Conservation (phyloP, 2,329 filamentous ascomycete species). For the Colletotrichum eleusines region DNA sequence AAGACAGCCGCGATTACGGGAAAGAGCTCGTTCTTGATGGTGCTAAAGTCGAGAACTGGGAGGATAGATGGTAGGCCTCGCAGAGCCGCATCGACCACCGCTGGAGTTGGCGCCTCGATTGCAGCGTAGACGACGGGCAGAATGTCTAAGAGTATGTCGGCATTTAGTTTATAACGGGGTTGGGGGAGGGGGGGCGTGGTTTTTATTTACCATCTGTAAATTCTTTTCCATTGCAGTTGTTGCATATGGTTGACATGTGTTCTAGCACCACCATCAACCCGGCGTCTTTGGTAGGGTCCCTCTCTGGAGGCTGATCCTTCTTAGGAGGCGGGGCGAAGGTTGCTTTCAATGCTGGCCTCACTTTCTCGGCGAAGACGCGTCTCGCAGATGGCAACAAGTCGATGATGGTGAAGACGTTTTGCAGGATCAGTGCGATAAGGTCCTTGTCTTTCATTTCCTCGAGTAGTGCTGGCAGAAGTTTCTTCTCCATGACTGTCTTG, state of each 20-base stretch:
- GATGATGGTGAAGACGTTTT: constrained; percentile 93
- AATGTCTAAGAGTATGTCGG: constrained; percentile 70
- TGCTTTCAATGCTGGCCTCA: constrained; percentile 86
- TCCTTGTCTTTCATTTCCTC: constrained; percentile 96
- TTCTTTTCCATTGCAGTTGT: constrained; percentile 88
- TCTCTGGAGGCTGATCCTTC: constrained; percentile 68
- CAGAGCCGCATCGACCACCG: constrained; percentile 87
- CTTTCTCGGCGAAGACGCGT: constrained; percentile 84
- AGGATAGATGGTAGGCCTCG: constrained; percentile 83
- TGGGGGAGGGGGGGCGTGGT: too few species aligned
- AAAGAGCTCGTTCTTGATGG: constrained; percentile 96
- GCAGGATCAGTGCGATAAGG: constrained; percentile 84
- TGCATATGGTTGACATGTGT: constrained; percentile 79
- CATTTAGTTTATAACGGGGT: not conserved
- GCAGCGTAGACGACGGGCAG: constrained; percentile 86
- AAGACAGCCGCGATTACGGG: constrained; percentile 92
- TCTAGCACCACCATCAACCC: constrained; percentile 93
- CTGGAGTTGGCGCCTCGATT: constrained; percentile 89
- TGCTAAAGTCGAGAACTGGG: constrained; percentile 92
- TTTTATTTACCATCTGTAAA: constrained; percentile 85
- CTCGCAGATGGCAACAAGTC: constrained; percentile 81
- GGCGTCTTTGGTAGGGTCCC: constrained; percentile 86
- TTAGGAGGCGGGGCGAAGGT: constrained; percentile 78
- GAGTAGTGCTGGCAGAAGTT: constrained; percentile 86
- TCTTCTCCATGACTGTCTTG: constrained; percentile 93